phyloP scores from a whole-genome alignment of 306 rosid genomes.

The Betula pendula region DNA sequence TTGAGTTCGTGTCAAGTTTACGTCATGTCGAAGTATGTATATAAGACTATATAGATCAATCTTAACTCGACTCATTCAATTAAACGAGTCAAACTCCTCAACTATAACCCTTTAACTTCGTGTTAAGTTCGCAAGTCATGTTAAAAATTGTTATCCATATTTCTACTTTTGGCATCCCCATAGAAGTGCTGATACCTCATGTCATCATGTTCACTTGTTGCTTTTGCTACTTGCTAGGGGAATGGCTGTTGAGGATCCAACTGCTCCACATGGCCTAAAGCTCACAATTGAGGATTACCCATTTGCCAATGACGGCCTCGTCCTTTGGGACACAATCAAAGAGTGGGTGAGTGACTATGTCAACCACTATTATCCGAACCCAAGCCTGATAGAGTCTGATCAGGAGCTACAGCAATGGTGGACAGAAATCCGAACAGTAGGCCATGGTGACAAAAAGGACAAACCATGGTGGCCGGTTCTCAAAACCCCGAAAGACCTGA shows the following conservation, averaged over 20 bases:
- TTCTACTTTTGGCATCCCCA: too few species aligned
- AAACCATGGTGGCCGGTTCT: slow-evolving; percentile 60
- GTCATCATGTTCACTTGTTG: not conserved
- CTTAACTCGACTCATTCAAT: too few species aligned
- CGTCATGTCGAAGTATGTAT: too few species aligned
- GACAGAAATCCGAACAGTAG: slow-evolving; percentile 46
- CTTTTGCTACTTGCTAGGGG: slow-evolving; percentile 41
- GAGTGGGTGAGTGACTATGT: slow-evolving; percentile 48
- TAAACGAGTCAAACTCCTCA: too few species aligned
- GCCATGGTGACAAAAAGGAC: slow-evolving; percentile 49
- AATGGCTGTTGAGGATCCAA: slow-evolving; percentile 43
- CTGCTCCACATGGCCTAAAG: slow-evolving; percentile 49
- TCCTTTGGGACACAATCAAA: slow-evolving; percentile 46
- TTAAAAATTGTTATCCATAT: too few species aligned
- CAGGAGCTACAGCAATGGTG: slow-evolving; percentile 81
- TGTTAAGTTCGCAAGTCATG: too few species aligned
- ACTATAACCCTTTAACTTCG: too few species aligned
- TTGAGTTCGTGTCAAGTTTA: too few species aligned
- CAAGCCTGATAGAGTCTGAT: slow-evolving; percentile 20
- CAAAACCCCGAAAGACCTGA: slow-evolving; percentile 34
- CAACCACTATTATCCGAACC: slow-evolving; percentile 21
- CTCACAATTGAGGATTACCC: slow-evolving; percentile 47
- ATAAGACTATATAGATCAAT: too few species aligned
- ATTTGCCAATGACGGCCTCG: slow-evolving; percentile 51
- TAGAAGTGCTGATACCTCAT: too few species aligned